A percentile compares a stretch with the other conserved stretches of the same genome.
These are phyloP conservation scores for Penicillium sp. DNA, from an alignment of 2,329 filamentous ascomycete genomes.

Conservation along the genomic window DNA sequence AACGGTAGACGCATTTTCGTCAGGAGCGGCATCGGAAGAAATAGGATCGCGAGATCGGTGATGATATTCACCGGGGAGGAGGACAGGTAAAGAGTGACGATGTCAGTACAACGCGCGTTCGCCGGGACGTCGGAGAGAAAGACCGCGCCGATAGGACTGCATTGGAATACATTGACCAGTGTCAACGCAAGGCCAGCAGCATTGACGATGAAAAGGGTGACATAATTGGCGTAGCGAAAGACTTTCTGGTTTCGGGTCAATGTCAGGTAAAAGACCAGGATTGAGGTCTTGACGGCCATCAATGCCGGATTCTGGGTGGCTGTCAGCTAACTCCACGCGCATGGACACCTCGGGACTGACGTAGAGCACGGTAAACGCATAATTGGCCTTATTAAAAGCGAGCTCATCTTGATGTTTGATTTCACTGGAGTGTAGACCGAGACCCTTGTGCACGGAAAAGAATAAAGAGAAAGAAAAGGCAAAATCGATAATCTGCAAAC, in stretches of 20 bases:
- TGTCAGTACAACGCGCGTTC: slow-evolving; percentile 59
- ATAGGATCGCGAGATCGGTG: slow-evolving; percentile 83
- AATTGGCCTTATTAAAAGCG: slow-evolving; percentile 53
- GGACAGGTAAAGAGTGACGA: slow-evolving; percentile 65
- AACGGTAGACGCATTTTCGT: slow-evolving; percentile 81
- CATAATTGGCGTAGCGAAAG: slow-evolving; percentile 80
- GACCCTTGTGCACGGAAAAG: slow-evolving; percentile 45
- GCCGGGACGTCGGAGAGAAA: slow-evolving; percentile 57
- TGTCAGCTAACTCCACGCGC: background rate
- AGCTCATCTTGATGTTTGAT: slow-evolving; percentile 33
- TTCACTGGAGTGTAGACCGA: slow-evolving; percentile 46
- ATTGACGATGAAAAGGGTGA: slow-evolving; percentile 76
- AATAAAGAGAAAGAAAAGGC: slow-evolving; percentile 51
- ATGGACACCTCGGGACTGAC: slow-evolving; percentile 38
- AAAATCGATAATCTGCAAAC: slow-evolving; percentile 43
- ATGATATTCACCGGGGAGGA: slow-evolving; percentile 91
- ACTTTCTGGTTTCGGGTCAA: slow-evolving; percentile 77
- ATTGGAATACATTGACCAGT: slow-evolving; percentile 86
- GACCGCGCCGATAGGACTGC: slow-evolving; percentile 70
- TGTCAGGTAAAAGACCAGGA: slow-evolving; percentile 85
- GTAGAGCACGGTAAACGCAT: slow-evolving; percentile 64
- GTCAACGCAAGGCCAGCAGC: slow-evolving; percentile 76
- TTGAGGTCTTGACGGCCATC: slow-evolving; percentile 91
- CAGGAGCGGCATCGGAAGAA: slow-evolving; percentile 84
- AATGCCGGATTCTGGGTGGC: slow-evolving; percentile 74